Percentiles rank a stretch among this genome's conserved stretches.
phyloP scores from a whole-genome alignment of 176 grass and related monocot species.

The Eragrostis curvula region DNA sequence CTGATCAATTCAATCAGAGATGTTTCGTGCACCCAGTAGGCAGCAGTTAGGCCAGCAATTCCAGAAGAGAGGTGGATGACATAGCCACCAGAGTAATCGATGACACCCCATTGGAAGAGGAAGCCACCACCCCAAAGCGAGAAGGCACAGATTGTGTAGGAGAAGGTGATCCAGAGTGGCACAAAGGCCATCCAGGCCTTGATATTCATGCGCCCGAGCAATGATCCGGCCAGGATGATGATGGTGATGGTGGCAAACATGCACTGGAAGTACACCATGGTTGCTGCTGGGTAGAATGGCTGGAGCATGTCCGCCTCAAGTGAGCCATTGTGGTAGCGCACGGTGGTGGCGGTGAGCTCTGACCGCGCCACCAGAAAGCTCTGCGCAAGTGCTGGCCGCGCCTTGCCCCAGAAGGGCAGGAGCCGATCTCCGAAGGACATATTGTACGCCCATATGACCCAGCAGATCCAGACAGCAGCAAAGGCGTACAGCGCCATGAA shows the following conservation, averaged over 20 bases:
- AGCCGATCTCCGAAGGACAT: slow-evolving; percentile 70
- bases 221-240: slow-evolving; percentile 66
- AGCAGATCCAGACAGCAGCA: slow-evolving; percentile 63
- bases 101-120: slow-evolving; percentile 80
- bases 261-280: slow-evolving; percentile 73
- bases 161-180: slow-evolving; percentile 74
- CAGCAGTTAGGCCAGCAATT: slow-evolving; percentile 62
- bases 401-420: slow-evolving; percentile 81
- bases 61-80: slow-evolving; percentile 76
- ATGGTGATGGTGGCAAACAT: slow-evolving; percentile 67
- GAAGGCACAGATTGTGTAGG: slow-evolving; percentile 67
- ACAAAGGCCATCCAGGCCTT: slow-evolving; percentile 77
- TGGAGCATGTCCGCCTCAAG: slow-evolving; percentile 37
- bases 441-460: slow-evolving; percentile 65
- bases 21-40: slow-evolving; percentile 63
- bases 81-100: slow-evolving; percentile 77
- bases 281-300: slow-evolving; percentile 55
- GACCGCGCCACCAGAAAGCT: slow-evolving; percentile 53
- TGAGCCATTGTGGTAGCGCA: slow-evolving; percentile 8
- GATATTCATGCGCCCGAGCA: slow-evolving; percentile 78
- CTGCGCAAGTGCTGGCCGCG: slow-evolving; percentile 40
- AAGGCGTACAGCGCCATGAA: slow-evolving; percentile 89
- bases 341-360: slow-evolving; percentile 45
- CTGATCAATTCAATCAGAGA: background rate
- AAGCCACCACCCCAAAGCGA: slow-evolving; percentile 74